Percentiles rank a stretch among this genome's conserved stretches.
These are phyloP conservation scores for Gossypium anomalum DNA, from an alignment of 345 rosid species.

Conservation along the genomic window DNA sequence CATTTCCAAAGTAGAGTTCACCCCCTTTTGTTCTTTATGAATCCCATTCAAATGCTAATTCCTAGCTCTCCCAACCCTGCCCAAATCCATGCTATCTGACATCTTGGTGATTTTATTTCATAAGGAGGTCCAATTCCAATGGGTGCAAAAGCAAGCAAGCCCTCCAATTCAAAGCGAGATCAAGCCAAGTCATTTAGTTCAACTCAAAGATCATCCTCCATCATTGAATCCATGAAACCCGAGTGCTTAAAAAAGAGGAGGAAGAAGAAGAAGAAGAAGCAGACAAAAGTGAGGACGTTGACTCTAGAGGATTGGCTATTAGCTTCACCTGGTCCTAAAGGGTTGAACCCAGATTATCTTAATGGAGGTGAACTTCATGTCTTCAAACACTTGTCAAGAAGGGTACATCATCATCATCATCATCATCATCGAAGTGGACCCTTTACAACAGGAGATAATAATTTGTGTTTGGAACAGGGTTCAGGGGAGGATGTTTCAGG, in stretches of 20 bases:
- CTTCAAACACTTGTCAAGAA: slow-evolving; percentile 19
- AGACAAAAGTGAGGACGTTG: neutral
- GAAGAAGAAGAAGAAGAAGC: slow-evolving; percentile 13
- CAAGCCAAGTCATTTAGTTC: neutral
- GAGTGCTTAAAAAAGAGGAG: slow-evolving; percentile 20
- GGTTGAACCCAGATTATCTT: slow-evolving; percentile 9
- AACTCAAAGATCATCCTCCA: slow-evolving; percentile 2
- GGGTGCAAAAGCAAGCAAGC: slow-evolving; percentile 27
- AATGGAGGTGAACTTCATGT: slow-evolving; percentile 26
- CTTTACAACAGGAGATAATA: neutral
- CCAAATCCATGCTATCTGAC: neutral
- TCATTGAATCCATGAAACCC: slow-evolving; percentile 21
- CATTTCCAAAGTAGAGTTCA: too few relatives aligned
- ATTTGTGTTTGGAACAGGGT: slow-evolving; percentile 9
- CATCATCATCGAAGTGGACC: slow-evolving; percentile 11
- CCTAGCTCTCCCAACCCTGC: too few relatives aligned
- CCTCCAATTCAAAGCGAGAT: neutral
- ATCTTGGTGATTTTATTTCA: neutral
- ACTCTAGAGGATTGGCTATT: slow-evolving; percentile 40
- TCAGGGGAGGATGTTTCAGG: neutral
- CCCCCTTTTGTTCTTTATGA: neutral
- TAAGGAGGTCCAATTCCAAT: slow-evolving; percentile 1
- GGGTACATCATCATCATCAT: slow-evolving; percentile 21
- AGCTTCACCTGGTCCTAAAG: slow-evolving; percentile 27
- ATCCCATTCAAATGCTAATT: neutral